phyloP scores from a whole-genome alignment of 2,329 filamentous ascomycete genomes.

The Gnomoniopsis smithogilvyi region DNA sequence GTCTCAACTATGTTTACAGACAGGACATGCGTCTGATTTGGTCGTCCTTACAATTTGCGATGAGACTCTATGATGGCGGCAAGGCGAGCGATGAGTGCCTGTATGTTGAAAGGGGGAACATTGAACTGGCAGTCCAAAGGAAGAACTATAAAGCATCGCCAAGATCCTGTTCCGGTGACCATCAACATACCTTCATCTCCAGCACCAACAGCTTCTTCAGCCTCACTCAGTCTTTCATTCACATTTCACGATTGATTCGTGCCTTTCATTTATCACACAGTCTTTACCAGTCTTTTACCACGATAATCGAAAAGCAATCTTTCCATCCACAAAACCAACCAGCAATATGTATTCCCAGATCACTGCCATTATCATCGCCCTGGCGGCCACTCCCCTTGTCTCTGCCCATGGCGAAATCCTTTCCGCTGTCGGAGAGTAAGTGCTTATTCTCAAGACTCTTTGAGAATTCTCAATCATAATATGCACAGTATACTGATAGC shows the following conservation, averaged over 20 bases:
- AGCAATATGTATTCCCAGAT: conserved; percentile 23
- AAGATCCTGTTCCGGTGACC: not conserved
- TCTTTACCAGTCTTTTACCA: conserved; percentile 2
- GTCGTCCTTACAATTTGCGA: no score
- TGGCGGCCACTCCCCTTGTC: conserved; percentile 24
- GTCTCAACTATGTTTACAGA: no score
- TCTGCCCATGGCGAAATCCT: conserved; percentile 28
- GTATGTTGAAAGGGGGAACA: no score
- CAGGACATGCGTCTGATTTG: no score
- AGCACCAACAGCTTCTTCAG: conserved; percentile 7
- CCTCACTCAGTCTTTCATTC: conserved; percentile 1
- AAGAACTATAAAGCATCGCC: not conserved
- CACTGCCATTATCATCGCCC: conserved; percentile 14
- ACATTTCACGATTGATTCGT: conserved; percentile 10
- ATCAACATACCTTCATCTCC: not conserved
- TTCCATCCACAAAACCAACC: not conserved
- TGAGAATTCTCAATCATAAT: not conserved
- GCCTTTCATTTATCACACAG: conserved; percentile 1
- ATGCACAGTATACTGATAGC: not conserved
- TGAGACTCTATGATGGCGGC: no score
- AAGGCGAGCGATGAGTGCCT: no score
- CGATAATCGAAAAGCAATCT: not conserved
- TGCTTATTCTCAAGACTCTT: not conserved
- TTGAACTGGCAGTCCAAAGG: no score
- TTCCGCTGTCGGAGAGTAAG: conserved; percentile 24